Conservation (phyloP, 768 basidiomycete genomes). For the Lanmaoa rubissima region DNA sequence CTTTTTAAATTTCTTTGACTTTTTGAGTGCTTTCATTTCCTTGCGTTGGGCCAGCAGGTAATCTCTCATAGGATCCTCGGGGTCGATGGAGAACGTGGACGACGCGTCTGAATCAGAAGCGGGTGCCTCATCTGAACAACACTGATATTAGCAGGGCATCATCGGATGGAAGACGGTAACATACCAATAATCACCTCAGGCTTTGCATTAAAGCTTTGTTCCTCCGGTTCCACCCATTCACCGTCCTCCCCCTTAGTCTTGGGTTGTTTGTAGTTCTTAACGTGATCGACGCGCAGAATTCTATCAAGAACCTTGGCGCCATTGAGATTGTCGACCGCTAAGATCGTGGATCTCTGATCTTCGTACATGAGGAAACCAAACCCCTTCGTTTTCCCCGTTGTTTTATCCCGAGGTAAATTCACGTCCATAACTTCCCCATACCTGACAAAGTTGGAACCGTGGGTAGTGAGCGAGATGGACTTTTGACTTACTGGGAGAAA, state of each 20-base stretch:
- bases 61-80: constrained; percentile 97
- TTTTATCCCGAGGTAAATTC: constrained; percentile 91
- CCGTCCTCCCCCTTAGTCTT: constrained; percentile 77
- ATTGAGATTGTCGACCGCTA: constrained; percentile 98
- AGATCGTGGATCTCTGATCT: constrained; percentile 92
- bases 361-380: constrained; percentile 99
- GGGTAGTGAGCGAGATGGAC: neutral
- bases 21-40: constrained; percentile 65
- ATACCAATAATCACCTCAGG: constrained; percentile 68
- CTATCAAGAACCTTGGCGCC: constrained; percentile 85
- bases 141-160: constrained; percentile 3
- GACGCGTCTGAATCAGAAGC: constrained; percentile 67
- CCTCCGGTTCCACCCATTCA: constrained; percentile 82
- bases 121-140: constrained; percentile 44
- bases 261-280: constrained; percentile 88
- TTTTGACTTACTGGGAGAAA: constrained; percentile 84
- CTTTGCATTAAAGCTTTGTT: constrained; percentile 83
- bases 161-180: constrained; percentile 14
- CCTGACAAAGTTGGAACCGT: constrained; percentile 40
- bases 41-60: constrained; percentile 76
- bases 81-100: constrained; percentile 72
- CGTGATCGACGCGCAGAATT: constrained; percentile 89
- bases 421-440: constrained; percentile 97
- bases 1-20: constrained; percentile 60
- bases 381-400: constrained; percentile 85